phyloP scores from a whole-genome alignment of 2,329 filamentous ascomycete genomes.

The Sporothrix variecibatus region DNA sequence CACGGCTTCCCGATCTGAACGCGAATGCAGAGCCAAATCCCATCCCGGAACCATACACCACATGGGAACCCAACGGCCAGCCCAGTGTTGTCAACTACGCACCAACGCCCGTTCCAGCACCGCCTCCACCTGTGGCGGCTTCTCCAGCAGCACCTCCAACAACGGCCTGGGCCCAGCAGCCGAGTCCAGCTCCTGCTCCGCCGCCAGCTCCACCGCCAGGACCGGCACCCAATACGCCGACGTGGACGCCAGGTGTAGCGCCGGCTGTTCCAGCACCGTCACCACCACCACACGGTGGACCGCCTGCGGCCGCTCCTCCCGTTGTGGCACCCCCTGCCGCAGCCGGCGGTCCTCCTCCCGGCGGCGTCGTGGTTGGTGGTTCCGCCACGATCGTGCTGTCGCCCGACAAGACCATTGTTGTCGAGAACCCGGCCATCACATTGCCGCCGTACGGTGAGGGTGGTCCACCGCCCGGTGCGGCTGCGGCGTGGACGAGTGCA shows the following conservation, averaged over 20 bases:
- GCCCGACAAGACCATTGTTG: slow-evolving; percentile 28
- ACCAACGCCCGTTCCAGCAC: not conserved
- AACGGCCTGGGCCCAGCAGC: not conserved
- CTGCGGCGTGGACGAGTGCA: slow-evolving; percentile 23
- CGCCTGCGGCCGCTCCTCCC: no score
- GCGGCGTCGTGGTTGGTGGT: slow-evolving; percentile 24
- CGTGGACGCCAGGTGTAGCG: not conserved
- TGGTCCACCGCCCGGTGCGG: not conserved
- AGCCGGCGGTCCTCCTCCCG: not conserved
- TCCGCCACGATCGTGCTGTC: slow-evolving; percentile 22
- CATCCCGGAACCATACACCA: not conserved
- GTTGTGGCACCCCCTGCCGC: not conserved
- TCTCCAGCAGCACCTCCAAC: not conserved
- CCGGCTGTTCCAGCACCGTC: not conserved
- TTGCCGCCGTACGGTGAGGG: not conserved
- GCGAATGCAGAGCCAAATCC: not conserved
- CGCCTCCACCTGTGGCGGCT: not conserved
- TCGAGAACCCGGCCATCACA: slow-evolving; percentile 26
- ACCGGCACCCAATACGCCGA: not conserved
- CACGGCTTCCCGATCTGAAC: not conserved
- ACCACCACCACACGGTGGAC: not conserved
- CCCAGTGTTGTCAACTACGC: not conserved
- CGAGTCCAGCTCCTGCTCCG: not conserved
- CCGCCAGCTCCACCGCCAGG: not conserved
- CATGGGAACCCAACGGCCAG: slow-evolving; percentile 11